These are phyloP conservation scores for Naganishia albida DNA, from an alignment of 1,284 basidiomycete species.

Conservation along the genomic window DNA sequence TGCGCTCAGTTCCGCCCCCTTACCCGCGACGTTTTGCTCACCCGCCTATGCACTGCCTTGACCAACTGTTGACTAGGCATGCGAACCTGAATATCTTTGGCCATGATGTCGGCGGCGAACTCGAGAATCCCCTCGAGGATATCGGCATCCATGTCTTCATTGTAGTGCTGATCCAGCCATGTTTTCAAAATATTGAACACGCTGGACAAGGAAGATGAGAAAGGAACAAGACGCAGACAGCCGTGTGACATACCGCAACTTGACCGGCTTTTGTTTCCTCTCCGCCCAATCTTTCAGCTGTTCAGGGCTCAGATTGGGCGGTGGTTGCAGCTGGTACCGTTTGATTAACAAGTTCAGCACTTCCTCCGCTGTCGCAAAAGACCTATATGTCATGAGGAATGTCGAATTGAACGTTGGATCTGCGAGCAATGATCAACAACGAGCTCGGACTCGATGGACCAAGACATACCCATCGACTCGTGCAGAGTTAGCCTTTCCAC, in stretches of 20 bases:
- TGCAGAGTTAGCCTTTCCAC: conserved; percentile 90
- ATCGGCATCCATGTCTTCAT: conserved; percentile 76
- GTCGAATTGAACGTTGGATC: conserved; percentile 84
- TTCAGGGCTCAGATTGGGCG: conserved; percentile 64
- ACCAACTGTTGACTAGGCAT: conserved; percentile 72
- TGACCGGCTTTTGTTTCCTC: conserved; percentile 85
- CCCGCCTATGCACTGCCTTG: conserved; percentile 71
- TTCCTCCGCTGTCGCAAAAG: conserved; percentile 83
- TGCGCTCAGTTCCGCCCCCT: not conserved
- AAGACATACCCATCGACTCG: conserved; percentile 68
- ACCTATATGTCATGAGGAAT: conserved; percentile 96
- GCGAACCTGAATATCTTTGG: conserved; percentile 55
- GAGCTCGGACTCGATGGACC: not conserved
- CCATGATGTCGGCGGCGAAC: conserved; percentile 67
- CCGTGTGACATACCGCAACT: conserved; percentile 68
- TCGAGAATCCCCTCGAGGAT: conserved; percentile 76
- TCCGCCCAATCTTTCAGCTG: conserved; percentile 81
- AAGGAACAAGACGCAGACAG: conserved; percentile 19
- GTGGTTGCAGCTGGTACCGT: conserved; percentile 79
- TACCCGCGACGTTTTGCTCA: conserved; percentile 54
- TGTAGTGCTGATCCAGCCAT: conserved; percentile 75
- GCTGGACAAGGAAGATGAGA: conserved; percentile 54
- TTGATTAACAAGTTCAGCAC: conserved; percentile 81
- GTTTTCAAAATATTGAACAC: conserved; percentile 80
- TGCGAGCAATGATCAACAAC: conserved; percentile 43